These are phyloP conservation scores for Alternaria novae-zelandiae DNA, from an alignment of 2,329 filamentous ascomycete species.

Conservation along the genomic window DNA sequence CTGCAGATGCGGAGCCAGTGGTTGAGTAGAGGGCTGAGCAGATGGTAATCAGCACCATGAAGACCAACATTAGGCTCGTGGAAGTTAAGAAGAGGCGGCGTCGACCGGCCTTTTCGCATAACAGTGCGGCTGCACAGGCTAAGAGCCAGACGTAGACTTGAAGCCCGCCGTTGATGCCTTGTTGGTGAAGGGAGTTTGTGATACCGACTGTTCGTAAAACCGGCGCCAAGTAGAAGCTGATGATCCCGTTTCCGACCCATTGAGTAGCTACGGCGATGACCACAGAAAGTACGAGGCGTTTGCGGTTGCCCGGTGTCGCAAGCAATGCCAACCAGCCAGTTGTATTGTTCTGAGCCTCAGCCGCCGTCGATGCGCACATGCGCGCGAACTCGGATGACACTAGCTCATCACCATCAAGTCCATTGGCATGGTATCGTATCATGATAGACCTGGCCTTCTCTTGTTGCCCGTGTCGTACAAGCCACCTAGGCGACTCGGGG, in stretches of 20 bases:
- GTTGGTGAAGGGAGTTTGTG: slow-evolving; percentile 41
- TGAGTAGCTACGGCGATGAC: slow-evolving; percentile 48
- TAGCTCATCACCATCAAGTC: slow-evolving; percentile 42
- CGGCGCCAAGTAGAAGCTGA: slow-evolving; percentile 45
- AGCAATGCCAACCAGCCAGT: slow-evolving; percentile 18
- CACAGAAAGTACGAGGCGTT: slow-evolving; percentile 49
- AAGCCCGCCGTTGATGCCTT: slow-evolving; percentile 50
- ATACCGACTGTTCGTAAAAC: slow-evolving; percentile 50
- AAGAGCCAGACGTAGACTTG: slow-evolving; percentile 51
- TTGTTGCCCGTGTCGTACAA: slow-evolving; percentile 59
- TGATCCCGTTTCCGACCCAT: slow-evolving; percentile 51
- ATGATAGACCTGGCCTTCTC: slow-evolving; percentile 62
- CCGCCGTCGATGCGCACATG: slow-evolving; percentile 4
- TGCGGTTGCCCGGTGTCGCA: slow-evolving; percentile 44
- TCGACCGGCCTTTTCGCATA: slow-evolving; percentile 52
- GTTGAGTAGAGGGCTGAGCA: slow-evolving; percentile 39
- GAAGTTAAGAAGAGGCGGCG: slow-evolving; percentile 53
- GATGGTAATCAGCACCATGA: slow-evolving; percentile 53
- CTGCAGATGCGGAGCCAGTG: slow-evolving; percentile 3
- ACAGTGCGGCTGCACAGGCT: slow-evolving; percentile 47
- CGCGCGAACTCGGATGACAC: slow-evolving; percentile 11
- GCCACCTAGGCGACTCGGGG: slow-evolving; percentile 67
- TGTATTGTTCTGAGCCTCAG: neutral
- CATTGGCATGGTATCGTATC: slow-evolving; percentile 59
- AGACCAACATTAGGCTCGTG: slow-evolving; percentile 52